Base-by-base conservation (phyloP, 2,329 filamentous ascomycete species). In the Claviceps maximensis region DNA sequence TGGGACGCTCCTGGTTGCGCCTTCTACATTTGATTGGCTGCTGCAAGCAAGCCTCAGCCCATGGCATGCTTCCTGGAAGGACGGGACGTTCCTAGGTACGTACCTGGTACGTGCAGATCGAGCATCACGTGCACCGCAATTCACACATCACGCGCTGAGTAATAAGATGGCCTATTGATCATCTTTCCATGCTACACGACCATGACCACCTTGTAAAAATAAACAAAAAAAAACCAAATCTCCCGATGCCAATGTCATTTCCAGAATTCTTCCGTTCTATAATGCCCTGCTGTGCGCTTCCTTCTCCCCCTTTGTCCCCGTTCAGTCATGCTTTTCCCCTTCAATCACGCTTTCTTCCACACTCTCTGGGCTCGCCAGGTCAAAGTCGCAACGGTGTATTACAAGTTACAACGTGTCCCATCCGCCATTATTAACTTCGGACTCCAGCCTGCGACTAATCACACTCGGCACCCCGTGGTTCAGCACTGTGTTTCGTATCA, bases 351-450 rank as follows among this genome's bases (percentile, higher is more conserved):
- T 17, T n/a, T 10, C 17, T 29, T 17, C 27, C 7, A 31, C 45
- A 19, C 45, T 4, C 13, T 4, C 2, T 12, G 6, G 9, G 9
- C 8, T 46, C 46, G n/a, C 29, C 50, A 29, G 8, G n/a, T n/a
- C n/a, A n/a, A 10, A 9, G 7, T 13, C 40, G 2, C 40, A n/a
- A 33, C 12, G 31, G 31, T n/a, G n/a, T n/a, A n/a, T n/a, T n/a
- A n/a, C n/a, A n/a, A n/a, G n/a, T 61, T 60, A 70, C 53, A 70
- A 56, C 41, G 82, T 96, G 72, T 98, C 93, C 93, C 93, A 98
- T 0, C 93, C 93, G 0, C 93, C 93, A 61, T 89, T 96, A 65
- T 98, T 98, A 46, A 96, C 89, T 67, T 98, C 93, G 15, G 88
- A 86, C 73, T 98, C 93, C 59, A 98, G 70, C 69, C 89, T 91